Percentiles rank a stretch among this genome's conserved stretches.
phyloP scores from a whole-genome alignment of 2,329 filamentous ascomycete genomes.

The Talaromyces rugulosus region DNA sequence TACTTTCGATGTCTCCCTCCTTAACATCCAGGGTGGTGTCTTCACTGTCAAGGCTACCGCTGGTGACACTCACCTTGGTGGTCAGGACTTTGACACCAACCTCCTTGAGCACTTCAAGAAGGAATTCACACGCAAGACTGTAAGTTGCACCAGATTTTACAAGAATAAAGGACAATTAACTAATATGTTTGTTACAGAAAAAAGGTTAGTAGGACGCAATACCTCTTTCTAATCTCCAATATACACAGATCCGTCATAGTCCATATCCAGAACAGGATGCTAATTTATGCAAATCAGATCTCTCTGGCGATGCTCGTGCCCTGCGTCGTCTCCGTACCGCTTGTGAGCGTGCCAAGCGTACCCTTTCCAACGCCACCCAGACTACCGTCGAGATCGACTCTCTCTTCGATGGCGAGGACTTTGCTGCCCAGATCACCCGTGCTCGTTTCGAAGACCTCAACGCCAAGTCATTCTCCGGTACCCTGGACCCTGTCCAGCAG shows the following conservation, averaged over 20 bases:
- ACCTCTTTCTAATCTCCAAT: not conserved
- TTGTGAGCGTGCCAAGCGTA: constrained; percentile 99
- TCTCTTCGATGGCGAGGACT: constrained; percentile 96
- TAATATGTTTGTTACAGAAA: not conserved
- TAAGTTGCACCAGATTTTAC: constrained; percentile 25
- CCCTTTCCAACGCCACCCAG: constrained; percentile 93
- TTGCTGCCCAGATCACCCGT: constrained; percentile 95
- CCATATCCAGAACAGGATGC: not conserved
- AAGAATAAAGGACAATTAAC: not conserved
- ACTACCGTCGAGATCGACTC: constrained; percentile 98
- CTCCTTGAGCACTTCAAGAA: constrained; percentile 96
- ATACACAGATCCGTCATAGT: not conserved
- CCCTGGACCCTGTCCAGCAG: constrained; percentile 91
- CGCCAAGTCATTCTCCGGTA: constrained; percentile 89
- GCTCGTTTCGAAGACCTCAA: constrained; percentile 99
- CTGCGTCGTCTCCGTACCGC: constrained; percentile 94
- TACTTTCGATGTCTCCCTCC: constrained; percentile 99
- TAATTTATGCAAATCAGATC: constrained; percentile 53
- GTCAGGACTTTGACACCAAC: constrained; percentile 94
- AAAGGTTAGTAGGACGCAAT: not conserved
- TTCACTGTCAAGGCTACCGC: constrained; percentile 99
- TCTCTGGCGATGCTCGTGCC: constrained; percentile 80
- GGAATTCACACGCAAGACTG: constrained; percentile 79
- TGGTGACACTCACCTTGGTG: constrained; percentile 95
- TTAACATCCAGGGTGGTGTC: constrained; percentile 98